phyloP scores from a whole-genome alignment of 2,329 filamentous ascomycete species.

The Leptographium lundbergii region DNA sequence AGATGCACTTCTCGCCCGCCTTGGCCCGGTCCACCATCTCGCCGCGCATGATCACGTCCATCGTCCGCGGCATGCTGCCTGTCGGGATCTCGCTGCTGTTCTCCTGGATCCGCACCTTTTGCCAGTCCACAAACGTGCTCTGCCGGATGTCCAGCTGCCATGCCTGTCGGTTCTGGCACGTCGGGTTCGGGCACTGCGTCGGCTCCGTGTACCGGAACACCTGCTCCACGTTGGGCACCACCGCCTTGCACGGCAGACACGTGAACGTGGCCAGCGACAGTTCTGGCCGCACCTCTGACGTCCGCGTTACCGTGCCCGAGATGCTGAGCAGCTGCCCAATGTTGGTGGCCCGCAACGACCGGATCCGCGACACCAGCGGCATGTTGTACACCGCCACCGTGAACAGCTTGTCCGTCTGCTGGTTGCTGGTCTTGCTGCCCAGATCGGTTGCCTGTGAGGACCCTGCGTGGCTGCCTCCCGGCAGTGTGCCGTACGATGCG shows the following conservation, averaged over 20 bases:
- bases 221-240: slow-evolving; percentile 86
- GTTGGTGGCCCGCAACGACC: slow-evolving; percentile 74
- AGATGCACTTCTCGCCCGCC: slow-evolving; percentile 96
- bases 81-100: slow-evolving; percentile 98
- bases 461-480: slow-evolving; percentile 49
- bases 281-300: slow-evolving; percentile 92
- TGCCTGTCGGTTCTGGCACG: slow-evolving; percentile 78
- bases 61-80: slow-evolving; percentile 94
- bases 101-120: slow-evolving; percentile 95
- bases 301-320: slow-evolving; percentile 91
- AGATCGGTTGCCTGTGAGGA: slow-evolving; percentile 50
- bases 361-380: slow-evolving; percentile 73
- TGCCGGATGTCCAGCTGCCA: slow-evolving; percentile 96
- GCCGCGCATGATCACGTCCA: slow-evolving; percentile 91
- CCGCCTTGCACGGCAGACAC: slow-evolving; percentile 75
- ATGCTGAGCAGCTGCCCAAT: slow-evolving; percentile 92
- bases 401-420: slow-evolving; percentile 96
- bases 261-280: slow-evolving; percentile 84
- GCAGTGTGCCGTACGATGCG: slow-evolving; percentile 38
- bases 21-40: slow-evolving; percentile 97
- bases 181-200: slow-evolving; percentile 81
- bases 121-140: slow-evolving; percentile 98
- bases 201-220: slow-evolving; percentile 97
- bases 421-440: slow-evolving; percentile 68
- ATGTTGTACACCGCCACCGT: slow-evolving; percentile 88